phyloP scores from a whole-genome alignment of 768 basidiomycete species.

The Lactarius tabidus region DNA sequence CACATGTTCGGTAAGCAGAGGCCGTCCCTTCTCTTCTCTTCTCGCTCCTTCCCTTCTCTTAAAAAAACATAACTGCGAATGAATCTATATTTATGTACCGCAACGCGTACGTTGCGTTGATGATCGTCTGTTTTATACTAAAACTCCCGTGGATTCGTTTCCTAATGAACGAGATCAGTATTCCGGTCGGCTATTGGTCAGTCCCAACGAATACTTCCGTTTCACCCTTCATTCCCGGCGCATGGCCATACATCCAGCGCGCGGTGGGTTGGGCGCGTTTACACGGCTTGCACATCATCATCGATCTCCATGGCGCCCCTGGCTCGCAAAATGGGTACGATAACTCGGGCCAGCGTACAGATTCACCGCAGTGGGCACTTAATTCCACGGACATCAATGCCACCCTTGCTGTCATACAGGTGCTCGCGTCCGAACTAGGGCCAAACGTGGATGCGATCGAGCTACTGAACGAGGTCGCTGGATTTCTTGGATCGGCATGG shows the following conservation, averaged over 20 bases:
- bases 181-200: conserved; percentile 77
- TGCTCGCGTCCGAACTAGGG: conserved; percentile 50
- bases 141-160: neutral
- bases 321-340: conserved; percentile 62
- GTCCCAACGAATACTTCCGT: conserved; percentile 57
- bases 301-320: conserved; percentile 75
- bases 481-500: conserved; percentile 44
- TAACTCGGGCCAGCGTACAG: conserved; percentile 65
- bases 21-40: neutral
- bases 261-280: conserved; percentile 62
- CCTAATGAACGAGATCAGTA: conserved; percentile 37
- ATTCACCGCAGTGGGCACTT: conserved; percentile 52
- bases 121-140: neutral
- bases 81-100: neutral
- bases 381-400: conserved; percentile 42
- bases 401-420: conserved; percentile 57
- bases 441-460: conserved; percentile 61
- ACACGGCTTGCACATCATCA: conserved; percentile 60
- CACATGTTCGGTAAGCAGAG: conserved; percentile 57
- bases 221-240: conserved; percentile 56
- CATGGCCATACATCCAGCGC: conserved; percentile 62
- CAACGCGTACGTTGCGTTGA: neutral
- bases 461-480: conserved; percentile 66
- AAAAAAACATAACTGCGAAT: neutral
- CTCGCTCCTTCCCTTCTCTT: neutral